Evolutionary conservation across 1,284 basidiomycete species (phyloP).

Genomic region (Irpex sp.): DNA sequence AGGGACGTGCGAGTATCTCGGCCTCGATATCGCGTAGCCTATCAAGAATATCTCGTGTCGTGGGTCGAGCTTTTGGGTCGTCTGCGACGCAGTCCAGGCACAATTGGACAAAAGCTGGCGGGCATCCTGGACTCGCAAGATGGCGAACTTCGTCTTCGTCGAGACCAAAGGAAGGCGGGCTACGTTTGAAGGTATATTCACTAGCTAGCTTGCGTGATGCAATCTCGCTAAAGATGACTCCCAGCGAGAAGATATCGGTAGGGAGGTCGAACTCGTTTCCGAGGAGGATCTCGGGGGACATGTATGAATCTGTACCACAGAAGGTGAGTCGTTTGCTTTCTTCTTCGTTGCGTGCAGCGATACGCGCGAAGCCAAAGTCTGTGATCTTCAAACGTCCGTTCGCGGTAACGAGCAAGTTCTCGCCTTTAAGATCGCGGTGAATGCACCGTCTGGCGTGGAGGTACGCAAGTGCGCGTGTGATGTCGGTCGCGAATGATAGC

Average conservation of each 20-base stretch:
- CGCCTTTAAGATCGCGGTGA: conserved; percentile 90
- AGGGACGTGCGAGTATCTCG: conserved; percentile 68
- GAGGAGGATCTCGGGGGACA: conserved; percentile 91
- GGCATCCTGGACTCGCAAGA: conserved; percentile 75
- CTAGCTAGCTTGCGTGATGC: conserved; percentile 83
- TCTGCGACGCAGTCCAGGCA: conserved; percentile 75
- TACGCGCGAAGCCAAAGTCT: conserved; percentile 94
- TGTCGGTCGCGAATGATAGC: conserved; percentile 92
- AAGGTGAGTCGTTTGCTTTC: conserved; percentile 92
- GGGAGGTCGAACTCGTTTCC: conserved; percentile 91
- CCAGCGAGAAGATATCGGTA: conserved; percentile 93
- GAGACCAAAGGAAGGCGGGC: conserved; percentile 75
- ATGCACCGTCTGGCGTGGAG: conserved; percentile 91
- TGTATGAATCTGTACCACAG: conserved; percentile 94
- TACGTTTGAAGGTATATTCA: conserved; percentile 75
- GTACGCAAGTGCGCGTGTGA: conserved; percentile 92
- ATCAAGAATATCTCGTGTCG: conserved; percentile 73
- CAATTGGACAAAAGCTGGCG: conserved; percentile 73
- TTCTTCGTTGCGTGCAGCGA: conserved; percentile 87
- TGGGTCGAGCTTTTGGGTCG: conserved; percentile 72
- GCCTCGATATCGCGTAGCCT: conserved; percentile 77
- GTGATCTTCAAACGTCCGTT: conserved; percentile 96
- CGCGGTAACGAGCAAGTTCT: conserved; percentile 91
- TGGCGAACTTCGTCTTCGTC: conserved; percentile 72
- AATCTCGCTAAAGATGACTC: conserved; percentile 95